Percentiles rank a stretch among this genome's conserved stretches.
Evolutionary conservation across 805 yeast genomes (phyloP).

Genomic region (Candida xyloterini): DNA sequence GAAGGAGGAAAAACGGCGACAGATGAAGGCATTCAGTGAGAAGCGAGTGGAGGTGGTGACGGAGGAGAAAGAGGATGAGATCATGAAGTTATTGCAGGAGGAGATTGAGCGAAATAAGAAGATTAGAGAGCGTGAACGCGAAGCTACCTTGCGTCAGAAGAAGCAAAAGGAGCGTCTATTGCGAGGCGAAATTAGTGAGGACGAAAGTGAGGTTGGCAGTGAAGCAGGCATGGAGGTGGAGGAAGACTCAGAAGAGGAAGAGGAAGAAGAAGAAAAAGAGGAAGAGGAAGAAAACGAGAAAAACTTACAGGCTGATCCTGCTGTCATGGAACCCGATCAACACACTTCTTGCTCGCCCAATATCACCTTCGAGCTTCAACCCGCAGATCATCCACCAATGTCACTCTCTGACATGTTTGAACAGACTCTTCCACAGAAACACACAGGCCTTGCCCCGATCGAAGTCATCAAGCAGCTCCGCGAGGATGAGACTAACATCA

Average conservation of each 20-base stretch:
- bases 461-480: constrained; percentile 21
- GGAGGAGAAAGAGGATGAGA: constrained; percentile 18
- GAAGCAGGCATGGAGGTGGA: constrained; percentile 25
- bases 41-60: constrained; percentile 14
- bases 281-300: constrained; percentile 1
- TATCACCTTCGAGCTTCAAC: constrained; percentile 18
- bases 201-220: constrained; percentile 27
- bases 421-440: constrained; percentile 23
- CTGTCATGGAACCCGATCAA: not conserved
- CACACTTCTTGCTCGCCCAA: constrained; percentile 3
- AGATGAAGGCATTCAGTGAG: constrained; percentile 12
- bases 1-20: constrained; percentile 17
- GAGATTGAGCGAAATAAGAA: constrained; percentile 20
- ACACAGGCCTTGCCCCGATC: constrained; percentile 13
- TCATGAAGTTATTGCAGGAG: constrained; percentile 24
- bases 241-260: constrained; percentile 6
- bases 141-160: constrained; percentile 12
- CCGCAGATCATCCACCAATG: constrained; percentile 7
- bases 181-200: constrained; percentile 29
- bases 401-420: constrained; percentile 28
- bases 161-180: constrained; percentile 12
- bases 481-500: constrained; percentile 1
- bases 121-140: constrained; percentile 16
- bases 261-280: constrained; percentile 21
- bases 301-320: not conserved